Conservation (phyloP, 176 grass and related monocot species). For the Triticum urartu region DNA sequence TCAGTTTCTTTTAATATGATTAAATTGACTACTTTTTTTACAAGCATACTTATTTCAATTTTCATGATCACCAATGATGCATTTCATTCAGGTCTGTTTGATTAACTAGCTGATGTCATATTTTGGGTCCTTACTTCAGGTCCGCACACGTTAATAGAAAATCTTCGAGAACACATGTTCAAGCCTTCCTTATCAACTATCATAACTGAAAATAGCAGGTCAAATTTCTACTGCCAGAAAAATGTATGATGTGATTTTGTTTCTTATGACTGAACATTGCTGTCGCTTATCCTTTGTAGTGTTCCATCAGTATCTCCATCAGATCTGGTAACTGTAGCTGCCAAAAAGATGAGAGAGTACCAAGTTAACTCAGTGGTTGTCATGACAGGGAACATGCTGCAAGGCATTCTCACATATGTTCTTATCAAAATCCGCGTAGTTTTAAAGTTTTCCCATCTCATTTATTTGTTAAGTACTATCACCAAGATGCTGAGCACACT, state of each 20-base stretch:
- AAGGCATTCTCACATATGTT: conserved; percentile 76
- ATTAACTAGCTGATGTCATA: not conserved
- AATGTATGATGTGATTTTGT: not conserved
- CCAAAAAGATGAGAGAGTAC: conserved; percentile 76
- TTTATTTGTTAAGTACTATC: not conserved
- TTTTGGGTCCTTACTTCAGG: conserved; percentile 32
- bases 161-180: conserved; percentile 78
- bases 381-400: conserved; percentile 52
- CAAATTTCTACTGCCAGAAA: not conserved
- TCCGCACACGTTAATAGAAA: conserved; percentile 73
- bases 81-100: not conserved
- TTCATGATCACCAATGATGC: not conserved
- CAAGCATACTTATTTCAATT: not conserved
- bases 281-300: conserved; percentile 25
- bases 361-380: conserved; percentile 71
- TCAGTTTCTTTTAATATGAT: not conserved
- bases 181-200: conserved; percentile 86
- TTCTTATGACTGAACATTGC: not conserved
- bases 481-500: not conserved
- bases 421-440: not conserved
- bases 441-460: not conserved
- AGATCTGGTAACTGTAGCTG: conserved; percentile 51
- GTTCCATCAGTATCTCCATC: conserved; percentile 62
- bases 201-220: conserved; percentile 73
- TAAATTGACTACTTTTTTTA: not conserved